Percentiles rank a stretch among this genome's conserved stretches.
These are phyloP conservation scores for Cryptosporidium muris DNA, from an alignment of 169 alveolate species.

Conservation along the genomic window DNA sequence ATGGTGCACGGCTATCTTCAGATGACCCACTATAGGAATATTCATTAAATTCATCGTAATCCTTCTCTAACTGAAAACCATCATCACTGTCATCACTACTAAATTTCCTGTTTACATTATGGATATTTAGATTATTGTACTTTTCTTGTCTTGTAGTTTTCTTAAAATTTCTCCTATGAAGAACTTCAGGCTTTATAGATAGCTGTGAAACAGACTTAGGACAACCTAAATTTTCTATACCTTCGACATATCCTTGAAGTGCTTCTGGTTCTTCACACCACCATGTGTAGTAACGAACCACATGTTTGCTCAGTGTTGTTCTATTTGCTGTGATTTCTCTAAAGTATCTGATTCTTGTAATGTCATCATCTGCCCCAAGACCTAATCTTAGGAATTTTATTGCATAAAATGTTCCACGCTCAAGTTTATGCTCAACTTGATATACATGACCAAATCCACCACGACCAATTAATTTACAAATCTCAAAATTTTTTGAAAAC, in stretches of 20 bases:
- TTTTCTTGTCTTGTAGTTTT: not conserved
- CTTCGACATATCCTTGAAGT: constrained; percentile 79
- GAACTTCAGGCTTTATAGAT: constrained; percentile 27
- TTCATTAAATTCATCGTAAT: not conserved
- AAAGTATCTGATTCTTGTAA: constrained; percentile 84
- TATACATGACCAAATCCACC: constrained; percentile 91
- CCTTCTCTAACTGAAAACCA: not conserved
- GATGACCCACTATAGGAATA: not conserved
- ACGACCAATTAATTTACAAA: constrained; percentile 84
- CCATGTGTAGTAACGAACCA: constrained; percentile 90
- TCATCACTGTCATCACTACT: not conserved
- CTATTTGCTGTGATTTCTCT: constrained; percentile 89
- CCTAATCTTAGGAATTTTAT: constrained; percentile 83
- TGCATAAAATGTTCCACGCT: constrained; percentile 88
- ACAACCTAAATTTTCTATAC: constrained; percentile 80
- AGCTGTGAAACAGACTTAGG: constrained; percentile 74
- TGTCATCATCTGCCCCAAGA: constrained; percentile 82
- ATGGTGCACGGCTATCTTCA: constrained; percentile 45
- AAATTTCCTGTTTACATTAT: not conserved
- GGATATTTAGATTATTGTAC: not conserved
- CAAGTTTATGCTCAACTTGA: constrained; percentile 86
- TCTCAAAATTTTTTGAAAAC: constrained; percentile 83
- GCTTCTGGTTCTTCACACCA: constrained; percentile 92
- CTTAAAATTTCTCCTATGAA: constrained; percentile 17
- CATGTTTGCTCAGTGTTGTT: constrained; percentile 87